These are phyloP conservation scores for Bertia moriformis DNA, from an alignment of 2,329 filamentous ascomycete genomes.

Conservation along the genomic window DNA sequence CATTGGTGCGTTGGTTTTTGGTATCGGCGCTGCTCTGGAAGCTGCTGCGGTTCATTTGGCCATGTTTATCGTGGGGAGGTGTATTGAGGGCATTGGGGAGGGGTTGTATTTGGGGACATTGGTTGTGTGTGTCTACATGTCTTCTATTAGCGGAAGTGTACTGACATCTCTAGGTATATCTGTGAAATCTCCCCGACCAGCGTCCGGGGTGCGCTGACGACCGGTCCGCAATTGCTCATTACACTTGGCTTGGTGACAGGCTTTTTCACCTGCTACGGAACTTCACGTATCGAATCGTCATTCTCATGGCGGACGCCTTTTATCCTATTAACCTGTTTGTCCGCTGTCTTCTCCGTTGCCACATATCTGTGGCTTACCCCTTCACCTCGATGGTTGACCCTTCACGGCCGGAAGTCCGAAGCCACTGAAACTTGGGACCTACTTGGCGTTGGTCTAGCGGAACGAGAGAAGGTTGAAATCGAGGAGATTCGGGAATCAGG, in stretches of 20 bases:
- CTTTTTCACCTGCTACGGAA: slow-evolving; percentile 48
- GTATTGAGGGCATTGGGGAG: slow-evolving; percentile 39
- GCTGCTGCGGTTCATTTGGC: slow-evolving; percentile 19
- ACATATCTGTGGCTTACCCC: slow-evolving; percentile 25
- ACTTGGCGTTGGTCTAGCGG: slow-evolving; percentile 25
- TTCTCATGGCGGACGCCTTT: slow-evolving; percentile 41
- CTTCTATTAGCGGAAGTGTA: slow-evolving; percentile 10
- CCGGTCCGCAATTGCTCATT: slow-evolving; percentile 36
- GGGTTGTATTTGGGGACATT: slow-evolving; percentile 37
- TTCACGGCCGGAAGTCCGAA: slow-evolving; percentile 22
- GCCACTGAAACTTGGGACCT: slow-evolving; percentile 22
- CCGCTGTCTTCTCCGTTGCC: slow-evolving; percentile 13
- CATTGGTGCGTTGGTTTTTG: slow-evolving; percentile 35
- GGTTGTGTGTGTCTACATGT: slow-evolving; percentile 33
- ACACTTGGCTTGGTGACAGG: slow-evolving; percentile 34
- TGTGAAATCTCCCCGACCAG: slow-evolving; percentile 37
- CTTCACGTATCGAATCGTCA: slow-evolving; percentile 21
- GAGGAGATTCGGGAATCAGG: slow-evolving; percentile 4
- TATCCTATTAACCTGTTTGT: slow-evolving; percentile 19
- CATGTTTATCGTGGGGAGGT: slow-evolving; percentile 38
- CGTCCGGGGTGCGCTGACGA: slow-evolving; percentile 32
- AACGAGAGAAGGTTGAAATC: slow-evolving; percentile 21
- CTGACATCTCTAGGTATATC: not conserved
- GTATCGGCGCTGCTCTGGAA: slow-evolving; percentile 29
- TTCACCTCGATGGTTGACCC: slow-evolving; percentile 41